A percentile compares a stretch with the other conserved stretches of the same genome.
These are phyloP conservation scores for Cystobasidiaceae sp. DNA, from an alignment of 1,284 basidiomycete genomes.

Conservation along the genomic window DNA sequence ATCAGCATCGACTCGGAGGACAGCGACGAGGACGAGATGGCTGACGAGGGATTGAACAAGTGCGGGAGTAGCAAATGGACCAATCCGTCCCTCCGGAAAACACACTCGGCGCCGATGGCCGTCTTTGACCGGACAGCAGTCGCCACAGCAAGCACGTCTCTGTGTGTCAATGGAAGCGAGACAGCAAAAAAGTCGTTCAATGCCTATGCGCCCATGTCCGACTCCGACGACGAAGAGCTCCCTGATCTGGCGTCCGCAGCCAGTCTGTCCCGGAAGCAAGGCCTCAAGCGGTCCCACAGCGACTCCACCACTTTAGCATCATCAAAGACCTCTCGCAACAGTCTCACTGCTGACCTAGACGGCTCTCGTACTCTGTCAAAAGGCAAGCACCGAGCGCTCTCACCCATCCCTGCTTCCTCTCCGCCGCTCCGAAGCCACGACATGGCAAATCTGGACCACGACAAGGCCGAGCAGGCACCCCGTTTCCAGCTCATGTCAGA, in stretches of 20 bases:
- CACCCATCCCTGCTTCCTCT: slow-evolving; percentile 2
- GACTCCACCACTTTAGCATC: background rate
- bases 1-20: slow-evolving; percentile 13
- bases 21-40: background rate
- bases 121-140: background rate
- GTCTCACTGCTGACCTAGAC: background rate
- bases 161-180: background rate
- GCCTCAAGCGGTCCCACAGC: slow-evolving; percentile 2
- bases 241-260: background rate
- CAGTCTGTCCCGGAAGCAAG: background rate
- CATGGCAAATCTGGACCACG: background rate
- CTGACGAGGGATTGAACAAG: no score
- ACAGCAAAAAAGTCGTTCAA: no score
- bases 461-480: no score
- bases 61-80: no score
- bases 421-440: background rate
- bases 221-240: background rate
- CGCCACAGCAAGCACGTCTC: background rate
- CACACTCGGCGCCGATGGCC: slow-evolving; percentile 4
- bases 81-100: background rate
- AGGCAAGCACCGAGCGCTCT: background rate
- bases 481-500: background rate
- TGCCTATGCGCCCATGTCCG: no score
- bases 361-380: no score
- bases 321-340: background rate